Percentiles rank a stretch among this genome's conserved stretches.
Conservation (phyloP, 768 basidiomycete genomes). For the Pholiota microspora region DNA sequence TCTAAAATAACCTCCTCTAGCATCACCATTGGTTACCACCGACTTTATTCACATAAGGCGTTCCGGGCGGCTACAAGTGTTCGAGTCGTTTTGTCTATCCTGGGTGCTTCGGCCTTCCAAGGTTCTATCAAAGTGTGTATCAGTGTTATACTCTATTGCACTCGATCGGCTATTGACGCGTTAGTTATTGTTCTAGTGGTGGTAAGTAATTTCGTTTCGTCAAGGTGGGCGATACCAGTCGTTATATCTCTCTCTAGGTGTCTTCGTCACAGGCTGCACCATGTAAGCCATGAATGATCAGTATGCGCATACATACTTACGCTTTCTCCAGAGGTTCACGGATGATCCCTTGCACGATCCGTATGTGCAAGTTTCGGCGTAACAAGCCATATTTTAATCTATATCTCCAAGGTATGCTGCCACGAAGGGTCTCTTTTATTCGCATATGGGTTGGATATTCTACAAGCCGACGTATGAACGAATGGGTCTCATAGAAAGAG, state of each 20-base stretch:
- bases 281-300: constrained; percentile 39
- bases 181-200: constrained; percentile 38
- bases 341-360: constrained; percentile 69
- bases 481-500: constrained; percentile 60
- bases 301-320: constrained; percentile 7
- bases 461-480: constrained; percentile 66
- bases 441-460: constrained; percentile 88
- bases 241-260: constrained; percentile 38
- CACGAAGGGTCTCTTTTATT: constrained; percentile 68
- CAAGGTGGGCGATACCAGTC: background rate
- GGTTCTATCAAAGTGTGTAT: constrained; percentile 69
- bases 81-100: constrained; percentile 54
- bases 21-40: constrained; percentile 75
- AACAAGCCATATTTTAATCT: background rate
- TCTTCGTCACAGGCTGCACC: constrained; percentile 72
- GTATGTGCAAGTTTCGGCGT: constrained; percentile 31
- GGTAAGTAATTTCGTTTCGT: constrained; percentile 31
- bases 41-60: constrained; percentile 74
- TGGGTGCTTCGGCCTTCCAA: constrained; percentile 76
- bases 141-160: background rate
- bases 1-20: constrained; percentile 28
- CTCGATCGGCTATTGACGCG: constrained; percentile 1
- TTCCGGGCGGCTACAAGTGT: constrained; percentile 59
- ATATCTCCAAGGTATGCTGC: constrained; percentile 59
- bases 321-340: constrained; percentile 53